Percentiles rank a stretch among this genome's conserved stretches.
phyloP scores from a whole-genome alignment of 2,329 filamentous ascomycete species.

The Xylariaceae sp. region DNA sequence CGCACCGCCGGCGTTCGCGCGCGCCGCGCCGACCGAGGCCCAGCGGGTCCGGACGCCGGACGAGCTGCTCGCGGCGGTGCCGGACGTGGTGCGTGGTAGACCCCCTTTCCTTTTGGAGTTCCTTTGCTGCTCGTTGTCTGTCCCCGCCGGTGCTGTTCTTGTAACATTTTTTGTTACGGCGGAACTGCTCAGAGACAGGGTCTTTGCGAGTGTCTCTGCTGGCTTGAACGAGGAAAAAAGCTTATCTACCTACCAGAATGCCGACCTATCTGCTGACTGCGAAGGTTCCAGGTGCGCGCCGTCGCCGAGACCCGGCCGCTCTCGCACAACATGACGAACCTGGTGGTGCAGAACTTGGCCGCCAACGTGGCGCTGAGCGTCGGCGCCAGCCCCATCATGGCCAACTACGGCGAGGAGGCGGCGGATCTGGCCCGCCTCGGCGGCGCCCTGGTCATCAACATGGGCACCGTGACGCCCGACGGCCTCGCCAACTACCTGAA shows the following conservation, averaged over 20 bases:
- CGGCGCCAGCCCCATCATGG: constrained; percentile 90
- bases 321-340: constrained; percentile 95
- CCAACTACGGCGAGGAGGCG: constrained; percentile 77
- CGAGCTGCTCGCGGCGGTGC: constrained; percentile 22
- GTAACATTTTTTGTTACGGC: no score
- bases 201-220: no score
- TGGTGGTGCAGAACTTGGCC: constrained; percentile 90
- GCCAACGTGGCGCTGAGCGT: constrained; percentile 82
- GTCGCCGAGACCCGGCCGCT: constrained; percentile 62
- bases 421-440: constrained; percentile 68
- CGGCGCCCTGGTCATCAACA: constrained; percentile 82
- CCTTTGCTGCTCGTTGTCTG: no score
- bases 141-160: no score
- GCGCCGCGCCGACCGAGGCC: constrained; percentile 1
- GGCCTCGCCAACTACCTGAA: constrained; percentile 63
- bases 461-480: constrained; percentile 81
- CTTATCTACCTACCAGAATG: no score
- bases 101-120: no score
- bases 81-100: constrained; percentile 48
- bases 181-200: no score
- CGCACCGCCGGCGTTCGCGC: constrained; percentile 25
- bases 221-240: no score
- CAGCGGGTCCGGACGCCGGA: constrained; percentile 10
- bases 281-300: no score
- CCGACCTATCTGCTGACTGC: no score